Conservation (phyloP, 164 flowering plant species). For the Cinnamomum micranthum region DNA sequence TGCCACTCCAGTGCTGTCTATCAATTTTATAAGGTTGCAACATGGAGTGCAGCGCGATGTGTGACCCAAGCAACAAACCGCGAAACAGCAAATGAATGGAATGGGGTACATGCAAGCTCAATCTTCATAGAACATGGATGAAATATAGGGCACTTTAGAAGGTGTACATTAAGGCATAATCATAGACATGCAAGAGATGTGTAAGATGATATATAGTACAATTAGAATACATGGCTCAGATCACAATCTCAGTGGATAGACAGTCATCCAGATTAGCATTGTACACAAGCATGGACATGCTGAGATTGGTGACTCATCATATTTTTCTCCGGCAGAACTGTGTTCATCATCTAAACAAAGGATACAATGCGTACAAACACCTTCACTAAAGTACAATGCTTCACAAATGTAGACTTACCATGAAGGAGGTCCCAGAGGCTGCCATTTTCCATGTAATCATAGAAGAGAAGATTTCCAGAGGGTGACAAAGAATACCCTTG, state of each 20-base stretch:
- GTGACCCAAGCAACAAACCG: background rate
- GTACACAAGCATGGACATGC: too few species aligned
- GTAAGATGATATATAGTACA: too few species aligned
- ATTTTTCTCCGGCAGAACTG: too few species aligned
- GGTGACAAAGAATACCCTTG: conserved; percentile 92
- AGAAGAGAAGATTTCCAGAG: conserved; percentile 85
- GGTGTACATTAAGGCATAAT: background rate
- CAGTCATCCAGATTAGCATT: too few species aligned
- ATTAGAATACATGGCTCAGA: background rate
- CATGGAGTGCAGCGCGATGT: too few species aligned
- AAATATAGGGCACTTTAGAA: too few species aligned
- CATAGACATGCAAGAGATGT: background rate
- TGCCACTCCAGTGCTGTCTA: background rate
- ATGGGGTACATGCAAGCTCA: background rate
- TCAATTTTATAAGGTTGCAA: too few species aligned
- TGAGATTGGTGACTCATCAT: too few species aligned
- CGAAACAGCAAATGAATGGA: background rate
- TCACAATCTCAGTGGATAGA: background rate
- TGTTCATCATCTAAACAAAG: background rate
- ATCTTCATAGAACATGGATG: background rate
- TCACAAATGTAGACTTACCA: conserved; percentile 41
- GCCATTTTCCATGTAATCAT: conserved; percentile 99
- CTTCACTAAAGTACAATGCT: background rate
- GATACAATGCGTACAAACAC: background rate
- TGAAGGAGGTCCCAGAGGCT: conserved; percentile 98